These are phyloP conservation scores for Trapa bicornis DNA, from an alignment of 345 rosid genomes.

Conservation along the genomic window DNA sequence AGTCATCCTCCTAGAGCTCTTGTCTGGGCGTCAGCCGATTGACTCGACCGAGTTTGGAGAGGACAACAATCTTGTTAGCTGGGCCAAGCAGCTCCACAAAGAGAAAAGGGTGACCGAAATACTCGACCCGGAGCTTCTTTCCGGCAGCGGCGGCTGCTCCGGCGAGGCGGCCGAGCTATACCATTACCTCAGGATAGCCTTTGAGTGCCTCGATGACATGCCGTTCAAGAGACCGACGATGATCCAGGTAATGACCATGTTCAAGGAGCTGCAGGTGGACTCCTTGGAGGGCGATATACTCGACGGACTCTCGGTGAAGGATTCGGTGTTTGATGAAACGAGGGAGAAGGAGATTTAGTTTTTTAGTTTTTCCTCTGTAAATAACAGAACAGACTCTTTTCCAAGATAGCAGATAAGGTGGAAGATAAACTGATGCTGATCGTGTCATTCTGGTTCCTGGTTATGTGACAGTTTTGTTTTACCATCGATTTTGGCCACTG, in stretches of 20 bases:
- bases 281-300: slow-evolving; percentile 55
- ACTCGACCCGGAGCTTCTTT: slow-evolving; percentile 49
- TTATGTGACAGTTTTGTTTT: slow-evolving; percentile 1
- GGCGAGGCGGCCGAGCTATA: slow-evolving; percentile 54
- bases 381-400: not conserved
- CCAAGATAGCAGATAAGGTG: not conserved
- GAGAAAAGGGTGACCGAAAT: slow-evolving; percentile 52
- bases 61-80: slow-evolving; percentile 88
- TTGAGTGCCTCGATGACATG: slow-evolving; percentile 85
- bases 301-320: slow-evolving; percentile 61
- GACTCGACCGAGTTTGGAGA: slow-evolving; percentile 73
- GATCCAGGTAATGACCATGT: slow-evolving; percentile 97
- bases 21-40: slow-evolving; percentile 84
- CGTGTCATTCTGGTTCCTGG: not conserved
- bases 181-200: slow-evolving; percentile 67
- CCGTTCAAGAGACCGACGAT: slow-evolving; percentile 78
- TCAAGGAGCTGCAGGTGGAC: slow-evolving; percentile 75
- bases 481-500: not conserved
- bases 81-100: slow-evolving; percentile 80
- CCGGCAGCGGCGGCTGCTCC: slow-evolving; percentile 26
- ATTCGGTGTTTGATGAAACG: slow-evolving; percentile 43
- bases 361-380: not conserved
- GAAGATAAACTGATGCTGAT: not conserved
- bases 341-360: slow-evolving; percentile 33
- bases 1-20: slow-evolving; percentile 82